These are phyloP conservation scores for Pseudognaphalium luteoalbum DNA, from an alignment of 129 eudicot genomes.

Conservation along the genomic window DNA sequence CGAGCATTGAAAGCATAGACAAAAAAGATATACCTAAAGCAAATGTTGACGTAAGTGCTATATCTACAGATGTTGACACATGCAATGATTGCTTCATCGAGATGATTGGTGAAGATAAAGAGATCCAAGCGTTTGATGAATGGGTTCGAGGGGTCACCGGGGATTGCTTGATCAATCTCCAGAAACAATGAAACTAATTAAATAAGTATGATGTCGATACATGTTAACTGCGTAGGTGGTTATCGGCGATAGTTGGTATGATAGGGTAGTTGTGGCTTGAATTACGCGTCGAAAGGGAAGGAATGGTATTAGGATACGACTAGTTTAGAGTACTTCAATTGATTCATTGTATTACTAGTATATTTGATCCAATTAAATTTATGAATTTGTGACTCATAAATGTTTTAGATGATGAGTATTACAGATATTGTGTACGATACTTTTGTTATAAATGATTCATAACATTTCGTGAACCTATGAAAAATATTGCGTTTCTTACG, in stretches of 20 bases:
- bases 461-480: neutral
- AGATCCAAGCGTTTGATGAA: conserved; percentile 37
- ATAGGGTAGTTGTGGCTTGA: neutral
- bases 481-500: no score
- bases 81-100: conserved; percentile 41
- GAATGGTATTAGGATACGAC: conserved; percentile 7
- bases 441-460: neutral
- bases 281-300: neutral
- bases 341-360: neutral
- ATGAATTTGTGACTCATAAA: neutral
- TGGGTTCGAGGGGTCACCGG: conserved; percentile 47
- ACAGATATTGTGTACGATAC: neutral
- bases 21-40: conserved; percentile 35
- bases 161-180: conserved; percentile 37
- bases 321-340: conserved; percentile 9
- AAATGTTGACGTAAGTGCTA: conserved; percentile 34
- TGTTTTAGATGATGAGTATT: neutral
- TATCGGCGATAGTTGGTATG: no score
- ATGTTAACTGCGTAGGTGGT: neutral
- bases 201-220: neutral
- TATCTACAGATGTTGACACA: conserved; percentile 35
- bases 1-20: conserved; percentile 26
- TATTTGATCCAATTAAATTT: neutral
- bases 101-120: conserved; percentile 31
- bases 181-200: conserved; percentile 3